phyloP scores from a whole-genome alignment of 2,329 filamentous ascomycete genomes.

The Phialemoniopsis sp. region DNA sequence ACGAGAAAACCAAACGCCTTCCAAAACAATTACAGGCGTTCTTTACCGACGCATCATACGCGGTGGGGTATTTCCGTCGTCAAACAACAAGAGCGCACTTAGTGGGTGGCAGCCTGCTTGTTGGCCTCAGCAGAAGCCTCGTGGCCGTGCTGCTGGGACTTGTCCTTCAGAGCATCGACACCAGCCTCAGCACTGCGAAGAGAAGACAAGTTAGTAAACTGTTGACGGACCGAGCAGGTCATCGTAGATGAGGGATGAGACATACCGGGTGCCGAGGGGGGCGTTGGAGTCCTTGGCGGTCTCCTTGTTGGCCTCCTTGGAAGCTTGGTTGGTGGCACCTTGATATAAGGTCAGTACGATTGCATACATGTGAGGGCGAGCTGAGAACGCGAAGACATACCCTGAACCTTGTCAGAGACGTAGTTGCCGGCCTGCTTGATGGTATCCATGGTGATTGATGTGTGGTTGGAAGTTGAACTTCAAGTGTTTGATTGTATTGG shows the following conservation, averaged over 20 bases:
- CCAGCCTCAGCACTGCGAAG: slow-evolving; percentile 19
- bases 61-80: slow-evolving; percentile 3
- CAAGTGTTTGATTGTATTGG: slow-evolving; percentile 8
- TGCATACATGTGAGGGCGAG: background rate
- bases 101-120: slow-evolving; percentile 32
- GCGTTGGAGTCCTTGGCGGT: slow-evolving; percentile 51
- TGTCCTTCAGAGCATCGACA: slow-evolving; percentile 27
- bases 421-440: slow-evolving; percentile 53
- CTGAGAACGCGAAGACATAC: slow-evolving; percentile 14
- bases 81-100: slow-evolving; percentile 13
- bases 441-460: slow-evolving; percentile 30
- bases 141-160: slow-evolving; percentile 22
- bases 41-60: background rate
- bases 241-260: background rate
- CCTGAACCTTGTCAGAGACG: slow-evolving; percentile 52
- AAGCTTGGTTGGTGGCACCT: slow-evolving; percentile 33
- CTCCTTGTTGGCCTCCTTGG: slow-evolving; percentile 58
- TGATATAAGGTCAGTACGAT: slow-evolving; percentile 2
- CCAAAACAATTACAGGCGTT: slow-evolving; percentile 1
- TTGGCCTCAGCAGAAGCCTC: slow-evolving; percentile 28
- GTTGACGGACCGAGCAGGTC: background rate
- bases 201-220: slow-evolving; percentile 4
- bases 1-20: background rate
- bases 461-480: slow-evolving; percentile 3
- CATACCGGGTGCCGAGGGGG: slow-evolving; percentile 37